Percentiles rank a stretch among this genome's conserved stretches.
phyloP scores from a whole-genome alignment of 768 basidiomycete species.

The Hirschioporus abietinus region DNA sequence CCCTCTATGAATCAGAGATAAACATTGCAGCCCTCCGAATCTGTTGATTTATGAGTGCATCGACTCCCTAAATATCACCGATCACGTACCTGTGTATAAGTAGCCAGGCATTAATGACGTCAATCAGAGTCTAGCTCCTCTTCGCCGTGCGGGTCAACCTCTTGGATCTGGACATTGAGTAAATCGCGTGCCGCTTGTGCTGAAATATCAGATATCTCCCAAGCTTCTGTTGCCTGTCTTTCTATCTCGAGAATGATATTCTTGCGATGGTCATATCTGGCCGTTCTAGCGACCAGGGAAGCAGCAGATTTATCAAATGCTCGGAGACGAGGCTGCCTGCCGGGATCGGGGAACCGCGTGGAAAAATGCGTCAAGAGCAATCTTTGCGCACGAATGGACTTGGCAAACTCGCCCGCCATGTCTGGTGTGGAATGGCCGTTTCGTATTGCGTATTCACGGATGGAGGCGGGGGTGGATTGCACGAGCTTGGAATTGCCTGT shows the following conservation, averaged over 20 bases:
- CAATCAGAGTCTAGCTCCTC: too few relatives aligned
- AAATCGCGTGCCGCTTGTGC: background rate
- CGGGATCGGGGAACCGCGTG: background rate
- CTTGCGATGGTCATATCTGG: background rate
- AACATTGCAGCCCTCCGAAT: too few relatives aligned
- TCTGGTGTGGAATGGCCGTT: conserved; percentile 86
- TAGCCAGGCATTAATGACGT: too few relatives aligned
- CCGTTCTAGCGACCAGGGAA: too few relatives aligned
- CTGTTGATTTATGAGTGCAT: too few relatives aligned
- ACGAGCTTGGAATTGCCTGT: background rate
- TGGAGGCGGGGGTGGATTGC: background rate
- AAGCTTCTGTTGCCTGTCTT: conserved; percentile 23
- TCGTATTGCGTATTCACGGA: conserved; percentile 50
- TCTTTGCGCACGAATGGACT: conserved; percentile 49
- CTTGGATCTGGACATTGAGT: background rate
- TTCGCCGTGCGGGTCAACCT: too few relatives aligned
- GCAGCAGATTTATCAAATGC: too few relatives aligned
- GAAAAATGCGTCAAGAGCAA: conserved; percentile 77
- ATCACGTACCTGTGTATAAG: too few relatives aligned
- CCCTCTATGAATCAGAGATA: too few relatives aligned
- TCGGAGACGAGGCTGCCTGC: background rate
- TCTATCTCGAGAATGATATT: conserved; percentile 25
- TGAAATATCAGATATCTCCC: conserved; percentile 9
- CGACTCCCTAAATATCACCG: too few relatives aligned
- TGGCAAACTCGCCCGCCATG: conserved; percentile 82